phyloP scores from a whole-genome alignment of 257 asterid species.

The Anisodus acutangulus region DNA sequence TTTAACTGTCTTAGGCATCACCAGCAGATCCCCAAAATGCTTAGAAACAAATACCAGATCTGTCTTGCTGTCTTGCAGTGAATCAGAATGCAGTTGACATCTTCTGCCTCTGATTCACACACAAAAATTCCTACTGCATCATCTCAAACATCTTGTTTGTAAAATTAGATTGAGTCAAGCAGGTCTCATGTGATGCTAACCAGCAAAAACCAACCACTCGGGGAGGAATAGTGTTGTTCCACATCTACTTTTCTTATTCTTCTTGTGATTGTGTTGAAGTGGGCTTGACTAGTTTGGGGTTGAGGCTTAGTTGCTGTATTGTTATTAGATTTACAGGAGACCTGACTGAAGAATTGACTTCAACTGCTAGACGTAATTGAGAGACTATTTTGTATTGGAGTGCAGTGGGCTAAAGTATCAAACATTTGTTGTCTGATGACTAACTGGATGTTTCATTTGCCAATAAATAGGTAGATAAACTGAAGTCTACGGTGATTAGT shows the following conservation, averaged over 20 bases:
- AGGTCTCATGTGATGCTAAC: neutral
- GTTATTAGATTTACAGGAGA: constrained; percentile 8
- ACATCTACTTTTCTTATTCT: neutral
- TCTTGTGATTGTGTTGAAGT: neutral
- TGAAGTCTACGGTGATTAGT: neutral
- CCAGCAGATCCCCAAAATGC: neutral
- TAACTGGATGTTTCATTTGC: neutral
- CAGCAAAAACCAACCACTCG: neutral
- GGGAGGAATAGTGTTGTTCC: neutral
- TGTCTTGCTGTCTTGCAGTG: constrained; percentile 21
- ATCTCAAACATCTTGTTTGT: neutral
- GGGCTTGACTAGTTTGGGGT: neutral
- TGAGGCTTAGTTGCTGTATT: neutral
- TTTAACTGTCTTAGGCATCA: neutral
- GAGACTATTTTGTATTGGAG: neutral
- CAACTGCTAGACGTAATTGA: neutral
- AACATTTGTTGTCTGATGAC: neutral
- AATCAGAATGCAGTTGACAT: constrained; percentile 5
- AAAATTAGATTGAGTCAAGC: neutral
- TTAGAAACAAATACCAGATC: neutral
- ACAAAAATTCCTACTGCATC: neutral
- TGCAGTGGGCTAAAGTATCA: neutral
- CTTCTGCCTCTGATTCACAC: constrained; percentile 10
- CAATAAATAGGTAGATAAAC: constrained; percentile 6
- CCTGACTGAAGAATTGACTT: neutral